These are phyloP conservation scores for Hyphopichia pseudoburtonii DNA, from an alignment of 1,139 yeast genomes.

Conservation along the genomic window DNA sequence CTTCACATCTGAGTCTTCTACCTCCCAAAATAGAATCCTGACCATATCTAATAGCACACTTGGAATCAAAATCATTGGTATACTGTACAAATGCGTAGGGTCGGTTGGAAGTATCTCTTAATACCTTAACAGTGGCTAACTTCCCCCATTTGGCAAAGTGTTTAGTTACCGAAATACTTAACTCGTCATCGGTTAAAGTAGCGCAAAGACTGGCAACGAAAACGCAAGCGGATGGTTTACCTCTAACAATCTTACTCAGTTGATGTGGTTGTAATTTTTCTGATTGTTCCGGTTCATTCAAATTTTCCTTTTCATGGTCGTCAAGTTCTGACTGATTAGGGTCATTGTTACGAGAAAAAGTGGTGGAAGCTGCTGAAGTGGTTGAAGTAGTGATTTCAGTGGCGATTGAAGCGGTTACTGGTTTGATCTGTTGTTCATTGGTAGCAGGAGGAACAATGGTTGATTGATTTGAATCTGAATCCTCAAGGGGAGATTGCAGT, in stretches of 20 bases:
- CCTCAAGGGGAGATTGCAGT: background rate
- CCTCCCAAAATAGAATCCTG: conserved; percentile 72
- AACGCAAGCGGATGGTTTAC: conserved; percentile 79
- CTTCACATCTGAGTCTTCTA: conserved; percentile 80
- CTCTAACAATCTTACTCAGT: conserved; percentile 17
- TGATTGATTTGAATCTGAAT: background rate
- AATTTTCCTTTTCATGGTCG: no score
- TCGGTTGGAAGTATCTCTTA: conserved; percentile 76
- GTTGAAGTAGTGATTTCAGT: no score
- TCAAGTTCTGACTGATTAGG: no score
- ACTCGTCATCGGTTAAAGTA: conserved; percentile 62
- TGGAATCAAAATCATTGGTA: conserved; percentile 67
- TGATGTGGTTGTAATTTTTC: no score
- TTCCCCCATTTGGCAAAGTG: conserved; percentile 71
- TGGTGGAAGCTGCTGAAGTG: no score
- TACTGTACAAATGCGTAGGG: conserved; percentile 96
- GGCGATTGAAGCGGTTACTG: no score
- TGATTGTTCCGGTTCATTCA: no score
- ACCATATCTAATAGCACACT: conserved; percentile 63
- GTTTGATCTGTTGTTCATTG: no score
- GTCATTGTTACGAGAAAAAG: no score
- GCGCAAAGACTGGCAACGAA: conserved; percentile 83
- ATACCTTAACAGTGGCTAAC: conserved; percentile 74
- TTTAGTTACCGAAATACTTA: conserved; percentile 64
- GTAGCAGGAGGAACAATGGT: background rate